These are phyloP conservation scores for Seminavis robusta DNA, from an alignment of 108 stramenopile genomes.

Conservation along the genomic window DNA sequence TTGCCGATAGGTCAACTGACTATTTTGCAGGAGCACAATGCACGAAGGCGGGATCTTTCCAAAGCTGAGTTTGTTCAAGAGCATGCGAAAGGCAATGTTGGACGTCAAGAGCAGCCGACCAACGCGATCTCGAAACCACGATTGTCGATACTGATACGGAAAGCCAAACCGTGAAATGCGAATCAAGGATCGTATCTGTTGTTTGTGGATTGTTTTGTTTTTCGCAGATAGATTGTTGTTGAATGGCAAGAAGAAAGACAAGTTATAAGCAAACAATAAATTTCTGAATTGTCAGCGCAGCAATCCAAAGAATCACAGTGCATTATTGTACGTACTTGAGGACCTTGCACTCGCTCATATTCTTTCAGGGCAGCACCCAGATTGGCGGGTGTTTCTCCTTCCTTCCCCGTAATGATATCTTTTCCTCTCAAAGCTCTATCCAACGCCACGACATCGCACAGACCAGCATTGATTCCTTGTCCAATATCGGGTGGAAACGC, in stretches of 20 bases:
- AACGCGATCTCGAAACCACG: slow-evolving; percentile 36
- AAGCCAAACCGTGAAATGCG: slow-evolving; percentile 52
- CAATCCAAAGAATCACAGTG: no score
- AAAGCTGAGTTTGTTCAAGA: slow-evolving; percentile 44
- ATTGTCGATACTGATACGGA: slow-evolving; percentile 69
- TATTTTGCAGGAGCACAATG: slow-evolving; percentile 28
- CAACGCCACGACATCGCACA: slow-evolving; percentile 78
- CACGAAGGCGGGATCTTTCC: slow-evolving; percentile 31
- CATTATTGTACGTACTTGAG: slow-evolving; percentile 28
- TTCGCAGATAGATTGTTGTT: background rate
- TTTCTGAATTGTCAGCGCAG: no score
- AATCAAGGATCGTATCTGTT: slow-evolving; percentile 41
- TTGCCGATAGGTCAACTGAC: slow-evolving; percentile 38
- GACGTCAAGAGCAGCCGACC: slow-evolving; percentile 37
- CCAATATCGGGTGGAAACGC: slow-evolving; percentile 88
- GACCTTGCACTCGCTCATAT: slow-evolving; percentile 17
- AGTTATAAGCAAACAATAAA: background rate
- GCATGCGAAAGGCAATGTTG: slow-evolving; percentile 46
- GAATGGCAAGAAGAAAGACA: background rate
- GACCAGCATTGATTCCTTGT: slow-evolving; percentile 85
- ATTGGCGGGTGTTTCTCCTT: background rate
- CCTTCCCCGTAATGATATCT: slow-evolving; percentile 8
- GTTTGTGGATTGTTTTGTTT: background rate
- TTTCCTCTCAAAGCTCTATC: slow-evolving; percentile 37
- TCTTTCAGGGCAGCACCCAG: slow-evolving; percentile 12